Evolutionary conservation across 2,329 filamentous ascomycete species (phyloP).

Genomic region (Ceratocystis destructans): DNA sequence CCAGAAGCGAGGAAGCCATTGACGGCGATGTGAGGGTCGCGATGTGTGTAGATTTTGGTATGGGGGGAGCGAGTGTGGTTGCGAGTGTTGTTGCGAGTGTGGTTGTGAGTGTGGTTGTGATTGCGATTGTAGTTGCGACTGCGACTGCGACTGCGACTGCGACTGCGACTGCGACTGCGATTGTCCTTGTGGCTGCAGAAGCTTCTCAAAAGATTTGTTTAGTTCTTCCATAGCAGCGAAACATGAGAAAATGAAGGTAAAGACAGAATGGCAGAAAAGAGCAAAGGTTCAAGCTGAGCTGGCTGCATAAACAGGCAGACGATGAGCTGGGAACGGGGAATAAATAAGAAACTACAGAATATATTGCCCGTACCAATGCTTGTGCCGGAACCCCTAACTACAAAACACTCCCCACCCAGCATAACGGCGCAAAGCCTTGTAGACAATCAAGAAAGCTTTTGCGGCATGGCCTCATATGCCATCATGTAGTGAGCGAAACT

Average conservation of each 20-base stretch:
- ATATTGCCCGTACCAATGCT: too few relatives aligned
- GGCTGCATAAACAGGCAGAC: not conserved
- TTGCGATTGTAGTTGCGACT: not conserved
- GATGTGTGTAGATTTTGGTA: constrained; percentile 4
- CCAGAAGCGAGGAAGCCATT: constrained; percentile 18
- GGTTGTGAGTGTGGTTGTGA: not conserved
- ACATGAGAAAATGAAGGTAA: constrained; percentile 17
- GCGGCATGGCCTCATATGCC: not conserved
- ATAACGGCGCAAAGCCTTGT: too few relatives aligned
- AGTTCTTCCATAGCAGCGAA: constrained; percentile 33
- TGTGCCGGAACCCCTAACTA: too few relatives aligned
- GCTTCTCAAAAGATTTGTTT: constrained; percentile 21
- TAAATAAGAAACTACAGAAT: too few relatives aligned
- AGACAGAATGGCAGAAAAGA: not conserved
- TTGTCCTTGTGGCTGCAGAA: not conserved
- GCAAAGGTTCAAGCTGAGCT: constrained; percentile 17
- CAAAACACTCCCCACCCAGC: too few relatives aligned
- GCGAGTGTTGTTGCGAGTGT: too few relatives aligned
- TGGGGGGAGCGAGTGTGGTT: not conserved
- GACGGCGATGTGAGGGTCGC: constrained; percentile 14
- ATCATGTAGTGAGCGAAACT: not conserved
- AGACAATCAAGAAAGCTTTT: too few relatives aligned
- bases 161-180: not conserved
- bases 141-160: not conserved
- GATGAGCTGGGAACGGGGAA: too few relatives aligned